phyloP scores from a whole-genome alignment of 116 monocot species.

The Cymodocea nodosa region DNA sequence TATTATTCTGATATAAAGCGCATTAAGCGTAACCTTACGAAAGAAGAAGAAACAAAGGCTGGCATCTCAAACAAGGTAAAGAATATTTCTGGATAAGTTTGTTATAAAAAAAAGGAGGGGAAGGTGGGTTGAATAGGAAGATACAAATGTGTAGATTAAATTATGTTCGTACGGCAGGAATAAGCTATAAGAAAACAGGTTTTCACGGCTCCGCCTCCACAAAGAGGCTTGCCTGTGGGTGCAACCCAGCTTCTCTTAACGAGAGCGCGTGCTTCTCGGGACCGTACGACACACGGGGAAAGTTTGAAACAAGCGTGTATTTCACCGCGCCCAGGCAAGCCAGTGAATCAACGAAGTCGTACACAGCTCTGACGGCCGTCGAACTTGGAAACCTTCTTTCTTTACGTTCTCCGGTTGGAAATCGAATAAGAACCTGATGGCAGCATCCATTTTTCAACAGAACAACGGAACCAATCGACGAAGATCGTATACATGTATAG shows the following conservation, averaged over 20 bases:
- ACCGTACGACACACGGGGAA: constrained; percentile 63
- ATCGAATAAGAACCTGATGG: constrained; percentile 62
- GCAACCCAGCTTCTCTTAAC: constrained; percentile 72
- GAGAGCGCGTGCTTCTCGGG: constrained; percentile 56
- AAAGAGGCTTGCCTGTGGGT: constrained; percentile 85
- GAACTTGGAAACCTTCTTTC: constrained; percentile 79
- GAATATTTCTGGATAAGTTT: too few relatives aligned
- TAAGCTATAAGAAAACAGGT: too few relatives aligned
- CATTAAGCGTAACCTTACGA: too few relatives aligned
- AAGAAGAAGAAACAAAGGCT: too few relatives aligned
- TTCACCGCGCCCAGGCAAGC: constrained; percentile 66
- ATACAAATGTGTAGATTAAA: too few relatives aligned
- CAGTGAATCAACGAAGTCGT: constrained; percentile 81
- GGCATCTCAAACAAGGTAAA: too few relatives aligned
- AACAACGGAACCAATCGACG: not conserved
- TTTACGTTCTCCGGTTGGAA: constrained; percentile 82
- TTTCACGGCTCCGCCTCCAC: constrained; percentile 58
- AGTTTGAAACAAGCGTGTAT: constrained; percentile 68
- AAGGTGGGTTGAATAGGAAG: too few relatives aligned
- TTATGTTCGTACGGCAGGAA: too few relatives aligned
- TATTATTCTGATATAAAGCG: too few relatives aligned
- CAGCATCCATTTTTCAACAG: not conserved
- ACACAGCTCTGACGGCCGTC: constrained; percentile 41
- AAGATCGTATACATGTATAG: too few relatives aligned
- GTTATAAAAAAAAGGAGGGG: too few relatives aligned